Conservation (phyloP, 805 yeast genomes). For the Myxozyma geophila region DNA sequence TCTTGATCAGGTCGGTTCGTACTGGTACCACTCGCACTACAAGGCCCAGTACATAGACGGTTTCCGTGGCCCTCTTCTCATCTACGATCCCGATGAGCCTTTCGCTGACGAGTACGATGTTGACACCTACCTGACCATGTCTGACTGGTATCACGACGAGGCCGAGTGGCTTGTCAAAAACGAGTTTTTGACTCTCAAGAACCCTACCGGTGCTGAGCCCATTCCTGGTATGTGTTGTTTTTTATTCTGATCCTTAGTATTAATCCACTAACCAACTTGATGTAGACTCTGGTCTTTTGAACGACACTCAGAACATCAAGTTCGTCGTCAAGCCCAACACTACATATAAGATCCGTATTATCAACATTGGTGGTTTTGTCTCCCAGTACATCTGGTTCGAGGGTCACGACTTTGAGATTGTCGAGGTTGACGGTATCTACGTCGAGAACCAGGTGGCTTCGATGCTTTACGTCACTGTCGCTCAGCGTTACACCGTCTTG, state of each 20-base stretch:
- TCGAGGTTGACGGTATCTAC: constrained; percentile 90
- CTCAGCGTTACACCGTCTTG: constrained; percentile 87
- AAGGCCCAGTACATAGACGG: constrained; percentile 93
- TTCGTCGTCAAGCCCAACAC: constrained; percentile 81
- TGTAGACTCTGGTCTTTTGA: constrained; percentile 67
- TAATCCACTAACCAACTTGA: too few species aligned
- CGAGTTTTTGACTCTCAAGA: constrained; percentile 67
- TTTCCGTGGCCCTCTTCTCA: constrained; percentile 59
- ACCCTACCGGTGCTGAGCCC: constrained; percentile 99
- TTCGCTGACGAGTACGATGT: constrained; percentile 71
- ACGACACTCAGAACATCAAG: constrained; percentile 76
- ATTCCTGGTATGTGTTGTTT: constrained; percentile 56
- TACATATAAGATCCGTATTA: constrained; percentile 78
- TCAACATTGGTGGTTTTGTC: constrained; percentile 88
- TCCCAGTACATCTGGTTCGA: constrained; percentile 89
- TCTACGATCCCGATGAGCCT: constrained; percentile 69
- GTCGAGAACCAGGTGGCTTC: constrained; percentile 75
- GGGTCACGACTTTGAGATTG: constrained; percentile 82
- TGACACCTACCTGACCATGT: constrained; percentile 67
- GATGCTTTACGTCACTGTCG: constrained; percentile 79
- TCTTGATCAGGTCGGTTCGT: constrained; percentile 84
- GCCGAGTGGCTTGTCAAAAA: constrained; percentile 56
- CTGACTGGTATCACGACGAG: constrained; percentile 87
- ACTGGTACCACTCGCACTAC: constrained; percentile 97
- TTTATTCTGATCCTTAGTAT: not conserved